Percentiles rank a stretch among this genome's conserved stretches.
phyloP scores from a whole-genome alignment of 495 filamentous ascomycete species.

The Aspergillus haitiensis region DNA sequence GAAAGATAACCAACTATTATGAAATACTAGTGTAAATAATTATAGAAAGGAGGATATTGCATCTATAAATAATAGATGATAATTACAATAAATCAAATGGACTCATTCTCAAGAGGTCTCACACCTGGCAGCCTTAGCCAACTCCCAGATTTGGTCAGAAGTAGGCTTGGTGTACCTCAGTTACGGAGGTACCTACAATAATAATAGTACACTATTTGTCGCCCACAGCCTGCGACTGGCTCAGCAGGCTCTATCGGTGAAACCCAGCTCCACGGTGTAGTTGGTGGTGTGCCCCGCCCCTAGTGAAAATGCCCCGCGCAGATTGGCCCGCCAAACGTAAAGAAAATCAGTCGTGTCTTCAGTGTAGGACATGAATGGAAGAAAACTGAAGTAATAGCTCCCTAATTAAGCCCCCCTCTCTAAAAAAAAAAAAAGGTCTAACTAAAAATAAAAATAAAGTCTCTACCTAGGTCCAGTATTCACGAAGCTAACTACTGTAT shows the following conservation, averaged over 20 bases:
- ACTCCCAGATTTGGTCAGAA: not conserved
- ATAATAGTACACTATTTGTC: not conserved
- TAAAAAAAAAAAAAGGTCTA: no score
- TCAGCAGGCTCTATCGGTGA: conserved; percentile 6
- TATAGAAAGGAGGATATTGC: not conserved
- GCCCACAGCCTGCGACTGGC: not conserved
- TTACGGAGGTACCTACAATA: not conserved
- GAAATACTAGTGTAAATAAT: not conserved
- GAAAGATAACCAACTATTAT: no score
- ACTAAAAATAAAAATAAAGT: conserved; percentile 18
- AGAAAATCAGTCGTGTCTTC: conserved; percentile 4
- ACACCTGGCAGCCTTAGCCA: not conserved
- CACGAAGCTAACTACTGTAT: not conserved
- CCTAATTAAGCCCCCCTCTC: conserved; percentile 9
- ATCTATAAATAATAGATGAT: no score
- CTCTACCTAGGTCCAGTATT: not conserved
- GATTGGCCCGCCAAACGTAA: conserved; percentile 18
- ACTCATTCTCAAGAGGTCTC: not conserved
- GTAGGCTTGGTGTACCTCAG: not conserved
- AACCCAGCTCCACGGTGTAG: conserved; percentile 17
- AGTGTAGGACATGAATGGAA: not conserved
- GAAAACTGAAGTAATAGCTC: not conserved
- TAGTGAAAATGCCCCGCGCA: conserved; percentile 9
- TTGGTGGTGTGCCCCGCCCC: conserved; percentile 16
- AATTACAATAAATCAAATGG: no score